Percentiles rank a stretch among this genome's conserved stretches.
Evolutionary conservation across 768 basidiomycete species (phyloP).

Genomic region (Collybiopsis confluens): DNA sequence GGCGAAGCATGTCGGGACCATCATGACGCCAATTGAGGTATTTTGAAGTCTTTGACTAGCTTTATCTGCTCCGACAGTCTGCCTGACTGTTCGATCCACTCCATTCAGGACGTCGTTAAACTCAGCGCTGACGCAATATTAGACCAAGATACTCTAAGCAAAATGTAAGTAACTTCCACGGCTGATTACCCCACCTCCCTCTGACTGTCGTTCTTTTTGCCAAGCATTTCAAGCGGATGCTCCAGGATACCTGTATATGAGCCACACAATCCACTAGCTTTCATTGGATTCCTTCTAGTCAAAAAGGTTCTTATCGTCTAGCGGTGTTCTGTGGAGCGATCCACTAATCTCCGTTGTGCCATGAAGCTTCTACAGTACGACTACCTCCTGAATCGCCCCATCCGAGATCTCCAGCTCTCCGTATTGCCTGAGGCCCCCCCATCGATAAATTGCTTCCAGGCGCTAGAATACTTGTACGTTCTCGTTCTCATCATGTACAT

Average conservation of each 20-base stretch:
- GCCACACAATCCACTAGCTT: slow-evolving; percentile 60
- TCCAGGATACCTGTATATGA: slow-evolving; percentile 90
- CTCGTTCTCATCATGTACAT: not conserved
- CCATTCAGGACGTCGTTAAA: slow-evolving; percentile 72
- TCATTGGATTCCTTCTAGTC: slow-evolving; percentile 77
- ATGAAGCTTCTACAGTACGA: slow-evolving; percentile 84
- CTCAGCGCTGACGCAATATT: slow-evolving; percentile 74
- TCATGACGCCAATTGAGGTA: slow-evolving; percentile 81
- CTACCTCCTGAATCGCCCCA: slow-evolving; percentile 69
- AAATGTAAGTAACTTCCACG: slow-evolving; percentile 46
- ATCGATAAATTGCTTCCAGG: slow-evolving; percentile 90
- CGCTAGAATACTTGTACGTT: slow-evolving; percentile 83
- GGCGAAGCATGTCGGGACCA: slow-evolving; percentile 66
- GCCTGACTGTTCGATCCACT: not conserved
- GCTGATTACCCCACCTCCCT: not conserved
- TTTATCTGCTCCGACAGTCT: not conserved
- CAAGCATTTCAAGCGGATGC: slow-evolving; percentile 73
- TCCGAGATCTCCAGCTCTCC: slow-evolving; percentile 70
- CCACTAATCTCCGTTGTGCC: not conserved
- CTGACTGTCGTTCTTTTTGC: not conserved
- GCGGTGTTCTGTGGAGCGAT: not conserved
- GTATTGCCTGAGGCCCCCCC: slow-evolving; percentile 89
- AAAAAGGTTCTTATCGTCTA: slow-evolving; percentile 59
- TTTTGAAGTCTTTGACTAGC: slow-evolving; percentile 8
- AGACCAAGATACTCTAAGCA: slow-evolving; percentile 74